Percentiles rank a stretch among this genome's conserved stretches.
These are phyloP conservation scores for Noccaea caerulescens DNA, from an alignment of 345 rosid genomes.

Conservation along the genomic window DNA sequence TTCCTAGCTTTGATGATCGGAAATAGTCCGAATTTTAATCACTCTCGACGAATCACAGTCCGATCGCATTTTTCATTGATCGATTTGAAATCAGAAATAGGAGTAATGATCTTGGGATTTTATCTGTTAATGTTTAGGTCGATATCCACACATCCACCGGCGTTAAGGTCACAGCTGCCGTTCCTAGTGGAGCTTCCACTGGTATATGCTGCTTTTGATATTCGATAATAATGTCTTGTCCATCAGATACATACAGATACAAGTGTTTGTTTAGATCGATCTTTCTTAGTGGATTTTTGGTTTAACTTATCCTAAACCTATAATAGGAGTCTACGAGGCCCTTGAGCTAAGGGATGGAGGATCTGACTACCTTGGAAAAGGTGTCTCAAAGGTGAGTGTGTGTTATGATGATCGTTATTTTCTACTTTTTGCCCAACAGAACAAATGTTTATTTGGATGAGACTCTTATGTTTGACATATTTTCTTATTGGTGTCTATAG, in stretches of 20 bases:
- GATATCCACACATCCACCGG: slow-evolving; percentile 69
- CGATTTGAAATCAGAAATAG: not conserved
- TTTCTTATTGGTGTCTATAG: slow-evolving; percentile 43
- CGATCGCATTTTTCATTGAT: not conserved
- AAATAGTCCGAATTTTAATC: too few species aligned
- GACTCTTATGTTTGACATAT: slow-evolving; percentile 2
- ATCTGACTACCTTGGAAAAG: slow-evolving; percentile 91
- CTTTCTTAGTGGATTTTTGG: not conserved
- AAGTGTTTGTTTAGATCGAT: slow-evolving; percentile 12
- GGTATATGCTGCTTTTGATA: slow-evolving; percentile 49
- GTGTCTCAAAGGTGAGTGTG: slow-evolving; percentile 70
- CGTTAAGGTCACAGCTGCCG: slow-evolving; percentile 66
- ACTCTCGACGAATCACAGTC: not conserved
- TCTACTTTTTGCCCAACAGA: not conserved
- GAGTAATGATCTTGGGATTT: not conserved
- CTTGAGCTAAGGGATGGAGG: slow-evolving; percentile 96
- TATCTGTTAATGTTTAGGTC: slow-evolving; percentile 47
- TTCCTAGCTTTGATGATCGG: too few species aligned
- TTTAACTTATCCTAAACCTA: not conserved
- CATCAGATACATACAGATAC: not conserved
- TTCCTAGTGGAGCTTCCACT: slow-evolving; percentile 96
- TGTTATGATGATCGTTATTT: not conserved
- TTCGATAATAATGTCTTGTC: not conserved
- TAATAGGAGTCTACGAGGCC: slow-evolving; percentile 82
- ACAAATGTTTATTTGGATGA: not conserved